These are phyloP conservation scores for Atalantia buxifolia DNA, from an alignment of 345 rosid species.

Conservation along the genomic window DNA sequence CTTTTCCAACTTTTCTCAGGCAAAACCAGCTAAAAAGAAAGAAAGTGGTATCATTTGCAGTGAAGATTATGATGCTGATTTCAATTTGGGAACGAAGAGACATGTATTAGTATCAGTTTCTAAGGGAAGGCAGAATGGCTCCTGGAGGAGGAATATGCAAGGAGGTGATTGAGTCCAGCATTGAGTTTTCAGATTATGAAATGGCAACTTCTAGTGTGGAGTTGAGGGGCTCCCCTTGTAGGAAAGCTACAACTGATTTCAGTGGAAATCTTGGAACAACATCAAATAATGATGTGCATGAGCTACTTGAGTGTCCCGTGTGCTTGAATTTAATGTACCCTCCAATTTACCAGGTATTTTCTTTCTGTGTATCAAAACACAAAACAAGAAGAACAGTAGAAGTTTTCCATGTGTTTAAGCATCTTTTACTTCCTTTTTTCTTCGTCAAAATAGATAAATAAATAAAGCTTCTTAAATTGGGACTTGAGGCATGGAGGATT, in stretches of 20 bases:
- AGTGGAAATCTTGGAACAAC: slow-evolving; percentile 50
- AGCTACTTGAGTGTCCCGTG: slow-evolving; percentile 79
- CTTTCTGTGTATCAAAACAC: not conserved
- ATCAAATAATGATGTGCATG: slow-evolving; percentile 60
- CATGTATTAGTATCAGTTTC: slow-evolving; percentile 8
- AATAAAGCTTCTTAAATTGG: not conserved
- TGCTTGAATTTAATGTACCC: slow-evolving; percentile 81
- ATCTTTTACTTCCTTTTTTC: not conserved
- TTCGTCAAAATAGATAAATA: not conserved
- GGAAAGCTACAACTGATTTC: slow-evolving; percentile 38
- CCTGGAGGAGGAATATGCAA: slow-evolving; percentile 54
- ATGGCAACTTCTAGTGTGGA: slow-evolving; percentile 40
- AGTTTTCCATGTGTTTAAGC: not conserved
- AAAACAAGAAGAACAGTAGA: not conserved
- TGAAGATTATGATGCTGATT: not conserved
- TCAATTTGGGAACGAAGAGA: slow-evolving; percentile 6
- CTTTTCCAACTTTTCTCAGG: slow-evolving; percentile 4
- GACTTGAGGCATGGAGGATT: not conserved
- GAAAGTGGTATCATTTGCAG: not conserved
- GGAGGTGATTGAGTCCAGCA: slow-evolving; percentile 47
- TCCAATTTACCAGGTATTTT: slow-evolving; percentile 77
- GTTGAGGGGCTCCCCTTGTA: slow-evolving; percentile 37
- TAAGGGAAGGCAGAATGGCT: slow-evolving; percentile 35
- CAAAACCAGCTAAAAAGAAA: not conserved
- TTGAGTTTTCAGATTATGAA: slow-evolving; percentile 43